Conservation (phyloP, 2,329 filamentous ascomycete genomes). For the Colletotrichum theobromicola region DNA sequence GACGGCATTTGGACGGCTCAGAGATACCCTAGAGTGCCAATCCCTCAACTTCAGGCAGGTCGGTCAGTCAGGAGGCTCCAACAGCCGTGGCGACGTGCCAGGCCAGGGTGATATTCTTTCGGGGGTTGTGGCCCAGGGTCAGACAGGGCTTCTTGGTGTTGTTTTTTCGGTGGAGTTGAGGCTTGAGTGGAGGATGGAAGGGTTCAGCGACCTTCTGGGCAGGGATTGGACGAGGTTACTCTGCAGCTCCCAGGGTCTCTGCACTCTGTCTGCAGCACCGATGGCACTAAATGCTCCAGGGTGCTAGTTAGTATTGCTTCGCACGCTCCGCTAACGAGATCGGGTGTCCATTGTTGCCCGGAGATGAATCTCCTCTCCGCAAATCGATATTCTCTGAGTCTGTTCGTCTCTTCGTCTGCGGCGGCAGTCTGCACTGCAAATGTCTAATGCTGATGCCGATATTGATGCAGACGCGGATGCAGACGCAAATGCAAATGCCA, state of each 20-base stretch:
- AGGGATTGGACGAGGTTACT: background rate
- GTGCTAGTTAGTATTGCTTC: background rate
- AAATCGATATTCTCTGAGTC: background rate
- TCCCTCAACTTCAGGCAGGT: slow-evolving; percentile 3
- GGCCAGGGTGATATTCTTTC: background rate
- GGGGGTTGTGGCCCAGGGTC: background rate
- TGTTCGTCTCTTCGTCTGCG: background rate
- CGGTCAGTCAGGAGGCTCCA: background rate
- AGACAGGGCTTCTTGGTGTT: background rate
- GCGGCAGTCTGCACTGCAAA: background rate
- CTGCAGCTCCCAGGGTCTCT: background rate
- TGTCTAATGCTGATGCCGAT: background rate
- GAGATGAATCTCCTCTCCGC: slow-evolving; percentile 19
- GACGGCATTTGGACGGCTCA: background rate
- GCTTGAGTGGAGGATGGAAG: slow-evolving; percentile 8
- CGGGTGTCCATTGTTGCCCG: slow-evolving; percentile 13
- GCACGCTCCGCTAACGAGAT: slow-evolving; percentile 3
- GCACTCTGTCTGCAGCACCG: slow-evolving; percentile 4
- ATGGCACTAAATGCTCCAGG: background rate
- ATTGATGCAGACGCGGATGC: background rate
- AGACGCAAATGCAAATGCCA: background rate
- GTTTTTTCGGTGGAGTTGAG: slow-evolving; percentile 12
- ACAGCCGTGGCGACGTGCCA: background rate
- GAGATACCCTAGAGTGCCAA: background rate
- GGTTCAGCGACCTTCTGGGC: slow-evolving; percentile 4